Base-by-base conservation (phyloP, 139 green algal species). In the Dunaliella primolecta region DNA sequence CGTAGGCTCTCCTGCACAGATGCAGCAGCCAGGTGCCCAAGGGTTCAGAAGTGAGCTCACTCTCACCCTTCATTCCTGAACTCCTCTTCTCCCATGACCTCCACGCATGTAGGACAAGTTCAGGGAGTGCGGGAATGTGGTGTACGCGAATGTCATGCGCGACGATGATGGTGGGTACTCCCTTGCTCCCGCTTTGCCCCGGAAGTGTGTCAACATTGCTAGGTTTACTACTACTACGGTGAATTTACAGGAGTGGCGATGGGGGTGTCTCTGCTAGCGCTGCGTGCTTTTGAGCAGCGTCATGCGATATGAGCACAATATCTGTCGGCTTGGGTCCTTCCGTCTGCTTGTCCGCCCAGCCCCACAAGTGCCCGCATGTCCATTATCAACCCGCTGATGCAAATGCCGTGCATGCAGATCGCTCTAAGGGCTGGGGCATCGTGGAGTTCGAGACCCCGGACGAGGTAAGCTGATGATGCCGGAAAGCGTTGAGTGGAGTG, bases 371-470 rank as follows among this genome's bases (percentile, higher is more conserved):
- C n/a, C n/a, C n/a, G n/a, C n/a, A n/a, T n/a, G n/a, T n/a, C n/a
- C n/a, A n/a, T n/a, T n/a, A n/a, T n/a, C n/a, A n/a, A n/a, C n/a
- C n/a, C n/a, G n/a, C n/a, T n/a, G n/a, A n/a, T n/a, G n/a, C n/a
- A n/a, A n/a, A n/a, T n/a, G n/a, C n/a, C n/a, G n/a, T n/a, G n/a
- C n/a, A n/a, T 81, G 84, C 90, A 97, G 95, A 94, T 72, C 89
- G 94, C 11, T 98, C 94, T 33, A 98, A 98, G 89, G 96, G 96
- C 78, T 99, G 96, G 93, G 96, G 96, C 70, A 96, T 97, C 82
- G 93, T 98, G 29, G 96, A 98, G 92, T 98, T 96, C 55, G 93
- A 97, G 89, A 95, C 88, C 0, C 89, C 91, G 0, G 94, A 97
- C 79, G 94, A 98, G 93, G 95, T 94, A 70, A 86, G 88, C 32